Percentiles rank a stretch among this genome's conserved stretches.
Conservation (phyloP, 2,329 filamentous ascomycete species). For the Aspergillus flavus region DNA sequence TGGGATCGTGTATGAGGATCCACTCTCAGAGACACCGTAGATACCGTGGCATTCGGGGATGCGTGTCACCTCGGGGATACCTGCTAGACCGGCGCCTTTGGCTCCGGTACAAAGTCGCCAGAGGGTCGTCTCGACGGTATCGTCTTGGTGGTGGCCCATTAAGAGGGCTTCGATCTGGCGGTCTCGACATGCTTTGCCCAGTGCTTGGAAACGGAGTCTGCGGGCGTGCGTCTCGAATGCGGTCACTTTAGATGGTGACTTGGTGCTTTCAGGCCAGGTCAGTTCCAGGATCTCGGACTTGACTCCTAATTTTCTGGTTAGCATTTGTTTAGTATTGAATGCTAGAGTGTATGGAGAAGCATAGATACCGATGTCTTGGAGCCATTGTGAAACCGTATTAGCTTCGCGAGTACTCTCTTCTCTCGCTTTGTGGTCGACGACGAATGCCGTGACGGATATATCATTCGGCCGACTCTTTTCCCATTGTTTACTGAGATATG, state of each 20-base stretch:
- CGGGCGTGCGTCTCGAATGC: constrained; percentile 81
- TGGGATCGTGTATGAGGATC: constrained; percentile 44
- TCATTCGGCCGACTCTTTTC: constrained; percentile 32
- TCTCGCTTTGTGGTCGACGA: constrained; percentile 65
- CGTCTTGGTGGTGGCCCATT: constrained; percentile 84
- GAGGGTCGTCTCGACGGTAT: constrained; percentile 87
- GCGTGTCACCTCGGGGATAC: constrained; percentile 64
- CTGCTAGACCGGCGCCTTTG: constrained; percentile 68
- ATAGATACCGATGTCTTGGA: constrained; percentile 47
- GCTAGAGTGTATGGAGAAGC: neutral
- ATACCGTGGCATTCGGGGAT: constrained; percentile 86
- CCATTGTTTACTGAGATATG: constrained; percentile 65
- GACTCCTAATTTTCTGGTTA: constrained; percentile 28
- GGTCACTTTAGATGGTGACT: constrained; percentile 31
- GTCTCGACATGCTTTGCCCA: constrained; percentile 64
- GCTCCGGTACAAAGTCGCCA: constrained; percentile 74
- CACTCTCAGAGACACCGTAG: constrained; percentile 70
- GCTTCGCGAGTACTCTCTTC: constrained; percentile 59
- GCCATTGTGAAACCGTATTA: constrained; percentile 49
- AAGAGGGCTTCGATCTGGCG: constrained; percentile 63
- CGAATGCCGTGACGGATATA: constrained; percentile 54
- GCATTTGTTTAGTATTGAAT: neutral
- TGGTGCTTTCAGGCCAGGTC: constrained; percentile 51
- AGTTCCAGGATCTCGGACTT: constrained; percentile 45
- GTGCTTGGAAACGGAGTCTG: constrained; percentile 68